Evolutionary conservation across 208 protist species (phyloP).

Genomic region (Wallacemonas rigidus): DNA sequence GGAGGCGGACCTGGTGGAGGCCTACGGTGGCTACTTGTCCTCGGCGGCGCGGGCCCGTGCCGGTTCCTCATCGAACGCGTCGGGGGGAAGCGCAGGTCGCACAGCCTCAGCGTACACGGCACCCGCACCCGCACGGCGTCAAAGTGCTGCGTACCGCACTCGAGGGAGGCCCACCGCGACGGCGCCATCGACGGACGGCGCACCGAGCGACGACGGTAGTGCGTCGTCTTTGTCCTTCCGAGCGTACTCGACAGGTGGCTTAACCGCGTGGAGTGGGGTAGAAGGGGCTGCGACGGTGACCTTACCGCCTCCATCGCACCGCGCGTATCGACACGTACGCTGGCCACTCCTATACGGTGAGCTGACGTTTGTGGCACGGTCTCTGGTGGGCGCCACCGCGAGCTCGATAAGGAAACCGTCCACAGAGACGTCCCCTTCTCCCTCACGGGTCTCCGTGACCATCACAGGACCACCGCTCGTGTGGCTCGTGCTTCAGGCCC

Average conservation of each 20-base stretch:
- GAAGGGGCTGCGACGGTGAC: not conserved
- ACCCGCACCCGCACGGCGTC: no score
- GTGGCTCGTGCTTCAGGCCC: conserved; percentile 53
- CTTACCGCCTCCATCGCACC: not conserved
- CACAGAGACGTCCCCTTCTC: no score
- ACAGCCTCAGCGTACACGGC: not conserved
- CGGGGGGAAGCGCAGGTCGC: not conserved
- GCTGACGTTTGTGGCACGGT: conserved; percentile 40
- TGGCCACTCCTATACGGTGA: conserved; percentile 41
- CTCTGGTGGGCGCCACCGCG: conserved; percentile 11
- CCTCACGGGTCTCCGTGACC: conserved; percentile 19
- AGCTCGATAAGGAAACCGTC: no score
- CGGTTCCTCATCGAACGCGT: not conserved
- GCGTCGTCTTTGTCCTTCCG: conserved; percentile 3
- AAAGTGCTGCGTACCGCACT: no score
- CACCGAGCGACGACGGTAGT: conserved; percentile 6
- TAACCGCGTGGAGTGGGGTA: conserved; percentile 13
- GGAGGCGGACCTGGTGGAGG: conserved; percentile 41
- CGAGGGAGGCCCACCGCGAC: no score
- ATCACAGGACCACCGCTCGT: conserved; percentile 53
- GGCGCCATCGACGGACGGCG: not conserved
- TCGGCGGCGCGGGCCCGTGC: conserved; percentile 14
- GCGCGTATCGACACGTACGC: conserved; percentile 27
- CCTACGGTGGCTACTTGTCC: conserved; percentile 51
- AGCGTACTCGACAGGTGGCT: conserved; percentile 7